Base-by-base conservation (phyloP, 306 rosid species). In the Fragaria nilgerrensis region DNA sequence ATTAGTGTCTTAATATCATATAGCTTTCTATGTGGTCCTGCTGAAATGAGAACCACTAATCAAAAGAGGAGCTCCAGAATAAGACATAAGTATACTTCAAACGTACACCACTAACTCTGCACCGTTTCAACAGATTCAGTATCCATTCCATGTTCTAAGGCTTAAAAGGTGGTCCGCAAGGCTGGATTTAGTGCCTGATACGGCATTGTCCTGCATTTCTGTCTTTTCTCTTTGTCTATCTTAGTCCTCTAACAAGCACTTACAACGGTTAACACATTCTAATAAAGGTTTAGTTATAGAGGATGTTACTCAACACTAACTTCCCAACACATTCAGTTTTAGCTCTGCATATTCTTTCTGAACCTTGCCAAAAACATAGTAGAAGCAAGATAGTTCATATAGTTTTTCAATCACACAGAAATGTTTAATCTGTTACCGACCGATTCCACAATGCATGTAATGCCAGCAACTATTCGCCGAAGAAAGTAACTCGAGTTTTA, bases 1-100 rank as follows among this genome's bases (percentile, higher is more conserved):
- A 49, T 5, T 66, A 62, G 78, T 9, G 41, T 25, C 50, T 53
- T 55, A 53, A 39, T 43, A 53, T 20, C 53, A 39, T 64, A 37
- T 14, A 23, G 68, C 41, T 56, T 37, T 56, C 86, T 82, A 80
- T 49, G 93, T 89, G 93, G 82, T 78, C 90, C 78, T 75, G 76
- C 71, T 82, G 80, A 79, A 84, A 82, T 74, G 74, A 81, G 49
- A 5, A 62, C 90, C 94, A 88, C 89, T 48, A 25, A 72, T 65
- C 56, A 66, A 14, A 65, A 22, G 50, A 39, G 68, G 25, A 59
- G 59, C 12, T 75, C 49, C 25, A 83, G 77, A 37, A 32, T 32
- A 68, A 70, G 87, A 81, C 90, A 86, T 78, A 78, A 74, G 76
- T 79, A 77, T 72, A 74, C 52, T 76, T 55, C 73, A 68, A 85